phyloP scores from a whole-genome alignment of 2,329 filamentous ascomycete genomes.

The Cercospora zeina region DNA sequence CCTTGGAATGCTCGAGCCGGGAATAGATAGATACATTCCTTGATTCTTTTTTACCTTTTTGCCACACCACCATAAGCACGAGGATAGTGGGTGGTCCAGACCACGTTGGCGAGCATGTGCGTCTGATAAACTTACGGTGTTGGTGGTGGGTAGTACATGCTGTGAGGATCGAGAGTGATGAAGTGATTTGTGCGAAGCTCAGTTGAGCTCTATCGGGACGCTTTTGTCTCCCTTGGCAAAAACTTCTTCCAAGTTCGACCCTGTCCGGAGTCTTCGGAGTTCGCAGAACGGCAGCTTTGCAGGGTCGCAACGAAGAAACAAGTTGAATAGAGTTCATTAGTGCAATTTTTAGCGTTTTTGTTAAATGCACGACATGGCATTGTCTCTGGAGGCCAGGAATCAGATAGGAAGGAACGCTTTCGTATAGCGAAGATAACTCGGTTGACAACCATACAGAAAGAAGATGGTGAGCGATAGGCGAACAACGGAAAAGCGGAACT shows the following conservation, averaged over 20 bases:
- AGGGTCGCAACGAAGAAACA: too few relatives aligned
- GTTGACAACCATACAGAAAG: background rate
- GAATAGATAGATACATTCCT: constrained; percentile 11
- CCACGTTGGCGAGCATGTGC: constrained; percentile 9
- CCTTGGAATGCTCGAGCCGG: background rate
- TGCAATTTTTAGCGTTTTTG: background rate
- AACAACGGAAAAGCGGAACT: background rate
- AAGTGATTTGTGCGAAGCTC: background rate
- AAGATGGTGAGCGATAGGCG: background rate
- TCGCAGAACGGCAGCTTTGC: too few relatives aligned
- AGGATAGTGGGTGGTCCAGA: constrained; percentile 8
- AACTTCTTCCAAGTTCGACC: background rate
- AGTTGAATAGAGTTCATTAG: background rate
- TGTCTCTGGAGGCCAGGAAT: background rate
- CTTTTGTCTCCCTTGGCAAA: background rate
- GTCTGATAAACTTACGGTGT: background rate
- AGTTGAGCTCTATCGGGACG: background rate
- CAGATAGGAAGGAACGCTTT: background rate
- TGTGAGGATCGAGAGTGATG: background rate
- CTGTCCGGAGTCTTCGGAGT: background rate
- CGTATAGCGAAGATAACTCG: too few relatives aligned
- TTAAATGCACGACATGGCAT: background rate
- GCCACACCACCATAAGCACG: background rate
- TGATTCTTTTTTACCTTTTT: background rate
- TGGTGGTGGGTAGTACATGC: background rate